Evolutionary conservation across 345 rosid species (phyloP).

Genomic region (Eucalyptus sp.): DNA sequence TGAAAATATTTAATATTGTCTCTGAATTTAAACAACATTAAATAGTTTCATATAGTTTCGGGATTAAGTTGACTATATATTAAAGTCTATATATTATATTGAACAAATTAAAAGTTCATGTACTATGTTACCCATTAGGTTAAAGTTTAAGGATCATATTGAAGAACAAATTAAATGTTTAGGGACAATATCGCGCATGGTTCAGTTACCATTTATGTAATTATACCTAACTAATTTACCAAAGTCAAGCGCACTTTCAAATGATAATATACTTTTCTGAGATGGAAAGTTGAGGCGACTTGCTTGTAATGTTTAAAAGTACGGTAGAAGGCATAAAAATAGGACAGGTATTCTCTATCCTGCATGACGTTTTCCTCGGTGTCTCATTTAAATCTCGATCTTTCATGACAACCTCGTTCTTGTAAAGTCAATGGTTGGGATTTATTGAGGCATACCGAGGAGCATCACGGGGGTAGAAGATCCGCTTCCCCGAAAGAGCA

Average conservation of each 20-base stretch:
- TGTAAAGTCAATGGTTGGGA: background rate
- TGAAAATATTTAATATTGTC: no score
- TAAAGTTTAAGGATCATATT: no score
- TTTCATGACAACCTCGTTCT: background rate
- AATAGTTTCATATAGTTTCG: no score
- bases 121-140: no score
- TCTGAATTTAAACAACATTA: no score
- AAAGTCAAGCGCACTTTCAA: background rate
- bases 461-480: background rate
- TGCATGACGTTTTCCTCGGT: background rate
- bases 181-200: rapidly evolving
- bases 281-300: background rate
- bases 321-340: background rate
- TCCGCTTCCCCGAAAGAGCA: background rate
- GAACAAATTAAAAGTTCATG: no score
- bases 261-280: background rate
- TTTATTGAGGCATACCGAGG: background rate
- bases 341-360: background rate
- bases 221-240: background rate
- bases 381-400: background rate
- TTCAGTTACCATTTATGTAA: no score
- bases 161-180: no score
- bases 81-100: no score
- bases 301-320: background rate
- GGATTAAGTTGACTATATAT: background rate